Conservation (phyloP, 2,329 filamentous ascomycete species). For the Trichothecium sympodiale region DNA sequence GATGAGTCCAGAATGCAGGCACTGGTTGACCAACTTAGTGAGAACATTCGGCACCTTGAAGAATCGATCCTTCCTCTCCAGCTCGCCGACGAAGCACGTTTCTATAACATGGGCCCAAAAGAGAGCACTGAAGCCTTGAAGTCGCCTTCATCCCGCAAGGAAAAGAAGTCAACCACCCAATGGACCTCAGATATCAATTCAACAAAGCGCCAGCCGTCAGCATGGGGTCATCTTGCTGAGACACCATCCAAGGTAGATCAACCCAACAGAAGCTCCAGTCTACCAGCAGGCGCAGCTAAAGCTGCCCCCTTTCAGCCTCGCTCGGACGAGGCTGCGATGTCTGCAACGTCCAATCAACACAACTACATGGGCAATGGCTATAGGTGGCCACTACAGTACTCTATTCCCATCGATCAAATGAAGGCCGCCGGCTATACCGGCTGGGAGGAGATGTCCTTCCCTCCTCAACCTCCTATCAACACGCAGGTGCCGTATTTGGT, state of each 20-base stretch:
- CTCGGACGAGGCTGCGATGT: not conserved
- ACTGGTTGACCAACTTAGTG: slow-evolving; percentile 28
- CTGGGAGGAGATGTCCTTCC: not conserved
- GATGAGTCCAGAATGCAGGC: slow-evolving; percentile 41
- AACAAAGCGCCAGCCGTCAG: slow-evolving; percentile 10
- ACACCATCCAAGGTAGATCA: slow-evolving; percentile 8
- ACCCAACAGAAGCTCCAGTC: slow-evolving; percentile 21
- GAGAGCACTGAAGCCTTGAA: not conserved
- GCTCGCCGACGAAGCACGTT: not conserved
- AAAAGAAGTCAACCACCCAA: not conserved
- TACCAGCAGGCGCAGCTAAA: slow-evolving; percentile 35
- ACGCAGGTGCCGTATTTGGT: slow-evolving; percentile 38
- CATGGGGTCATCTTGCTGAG: no score
- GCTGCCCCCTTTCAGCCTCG: slow-evolving; percentile 39
- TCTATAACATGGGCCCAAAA: not conserved
- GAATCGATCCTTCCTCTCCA: slow-evolving; percentile 26
- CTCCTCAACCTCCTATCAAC: slow-evolving; percentile 3
- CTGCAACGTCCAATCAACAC: not conserved
- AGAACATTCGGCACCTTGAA: slow-evolving; percentile 41
- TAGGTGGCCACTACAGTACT: not conserved
- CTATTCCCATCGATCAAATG: not conserved
- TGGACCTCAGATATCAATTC: slow-evolving; percentile 13
- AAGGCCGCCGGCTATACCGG: not conserved
- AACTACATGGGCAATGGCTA: not conserved
- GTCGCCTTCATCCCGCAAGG: slow-evolving; percentile 7